Evolutionary conservation across 2,329 filamentous ascomycete species (phyloP).

Genomic region (Hymenoscyphus repandus): DNA sequence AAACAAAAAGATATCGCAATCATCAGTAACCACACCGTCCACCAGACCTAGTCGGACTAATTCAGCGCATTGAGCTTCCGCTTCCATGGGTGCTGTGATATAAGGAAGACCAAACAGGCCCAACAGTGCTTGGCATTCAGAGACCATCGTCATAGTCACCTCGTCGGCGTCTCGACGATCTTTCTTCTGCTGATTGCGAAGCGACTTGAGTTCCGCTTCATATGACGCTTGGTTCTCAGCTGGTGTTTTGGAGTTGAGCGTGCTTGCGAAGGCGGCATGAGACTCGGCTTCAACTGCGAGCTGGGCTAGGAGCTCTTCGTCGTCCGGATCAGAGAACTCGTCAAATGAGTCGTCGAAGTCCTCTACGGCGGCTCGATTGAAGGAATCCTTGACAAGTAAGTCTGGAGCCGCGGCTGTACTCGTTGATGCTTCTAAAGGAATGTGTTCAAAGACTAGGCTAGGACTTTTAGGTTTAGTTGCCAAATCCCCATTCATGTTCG

Average conservation of each 20-base stretch:
- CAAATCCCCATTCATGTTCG: constrained; percentile 12
- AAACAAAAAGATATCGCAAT: constrained; percentile 94
- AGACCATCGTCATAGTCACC: constrained; percentile 92
- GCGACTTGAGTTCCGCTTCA: constrained; percentile 77
- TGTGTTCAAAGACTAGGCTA: constrained; percentile 24
- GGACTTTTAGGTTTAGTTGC: constrained; percentile 8
- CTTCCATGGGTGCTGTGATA: constrained; percentile 97
- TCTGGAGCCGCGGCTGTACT: constrained; percentile 11
- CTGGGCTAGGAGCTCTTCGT: constrained; percentile 81
- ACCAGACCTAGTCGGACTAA: constrained; percentile 82
- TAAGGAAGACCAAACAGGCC: constrained; percentile 91
- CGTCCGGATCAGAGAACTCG: constrained; percentile 80
- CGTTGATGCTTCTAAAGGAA: not conserved
- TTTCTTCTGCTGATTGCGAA: constrained; percentile 93
- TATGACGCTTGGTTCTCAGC: constrained; percentile 71
- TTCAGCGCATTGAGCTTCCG: constrained; percentile 94
- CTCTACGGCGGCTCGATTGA: constrained; percentile 18
- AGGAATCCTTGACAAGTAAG: constrained; percentile 15
- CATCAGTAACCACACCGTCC: constrained; percentile 96
- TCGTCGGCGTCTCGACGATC: constrained; percentile 94
- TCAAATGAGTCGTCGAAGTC: constrained; percentile 36
- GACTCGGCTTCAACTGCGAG: constrained; percentile 89
- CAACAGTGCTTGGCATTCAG: constrained; percentile 88
- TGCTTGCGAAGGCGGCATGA: constrained; percentile 85
- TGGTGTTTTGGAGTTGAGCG: constrained; percentile 71